phyloP scores from a whole-genome alignment of 2,329 filamentous ascomycete species.

The Colletotrichum tropicicola region DNA sequence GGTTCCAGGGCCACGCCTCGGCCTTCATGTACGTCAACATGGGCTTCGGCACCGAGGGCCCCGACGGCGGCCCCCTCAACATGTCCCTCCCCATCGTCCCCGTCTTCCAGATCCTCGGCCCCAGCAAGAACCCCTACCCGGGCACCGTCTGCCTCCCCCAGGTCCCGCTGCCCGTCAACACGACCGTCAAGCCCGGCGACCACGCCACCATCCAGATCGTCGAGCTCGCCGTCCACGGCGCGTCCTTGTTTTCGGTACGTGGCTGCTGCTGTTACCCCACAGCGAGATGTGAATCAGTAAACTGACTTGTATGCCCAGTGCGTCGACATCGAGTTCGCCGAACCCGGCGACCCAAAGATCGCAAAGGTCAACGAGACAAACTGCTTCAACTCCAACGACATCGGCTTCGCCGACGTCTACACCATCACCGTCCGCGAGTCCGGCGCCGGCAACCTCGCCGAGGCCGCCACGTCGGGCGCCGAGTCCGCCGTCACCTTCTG shows the following conservation, averaged over 20 bases:
- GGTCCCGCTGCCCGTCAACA: conserved; percentile 80
- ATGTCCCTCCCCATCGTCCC: conserved; percentile 86
- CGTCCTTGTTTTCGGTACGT: conserved; percentile 81
- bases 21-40: conserved; percentile 93
- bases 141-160: conserved; percentile 91
- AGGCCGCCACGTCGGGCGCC: conserved; percentile 40
- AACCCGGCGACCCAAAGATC: conserved; percentile 74
- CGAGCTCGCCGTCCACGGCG: conserved; percentile 84
- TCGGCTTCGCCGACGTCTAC: conserved; percentile 82
- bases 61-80: conserved; percentile 75
- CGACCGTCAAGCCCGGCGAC: conserved; percentile 80
- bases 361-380: conserved; percentile 80
- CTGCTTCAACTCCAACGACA: conserved; percentile 86
- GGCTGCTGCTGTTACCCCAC: neutral
- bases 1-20: conserved; percentile 88
- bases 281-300: neutral
- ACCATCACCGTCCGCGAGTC: conserved; percentile 64
- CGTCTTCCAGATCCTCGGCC: conserved; percentile 85
- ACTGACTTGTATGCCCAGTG: conserved; percentile 64
- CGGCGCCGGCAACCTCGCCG: conserved; percentile 31
- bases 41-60: conserved; percentile 77
- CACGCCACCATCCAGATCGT: conserved; percentile 91
- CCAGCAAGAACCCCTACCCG: conserved; percentile 83
- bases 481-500: conserved; percentile 34
- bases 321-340: conserved; percentile 92